Conservation (phyloP, 108 stramenopile species). For the Fistulifera pelliculosa region DNA sequence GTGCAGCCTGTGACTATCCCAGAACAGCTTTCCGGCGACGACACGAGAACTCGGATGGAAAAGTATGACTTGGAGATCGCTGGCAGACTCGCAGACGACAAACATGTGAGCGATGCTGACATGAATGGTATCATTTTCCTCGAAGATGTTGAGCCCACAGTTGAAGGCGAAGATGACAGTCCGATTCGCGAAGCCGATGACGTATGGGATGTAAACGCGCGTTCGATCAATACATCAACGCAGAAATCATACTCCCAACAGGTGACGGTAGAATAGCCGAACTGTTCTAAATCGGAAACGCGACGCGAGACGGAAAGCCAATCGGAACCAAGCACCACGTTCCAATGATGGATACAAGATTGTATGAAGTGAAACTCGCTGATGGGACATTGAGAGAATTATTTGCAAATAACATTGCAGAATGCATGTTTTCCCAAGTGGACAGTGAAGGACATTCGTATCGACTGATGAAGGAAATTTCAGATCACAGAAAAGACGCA, state of each 20-base stretch:
- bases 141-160: neutral
- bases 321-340: conserved; percentile 6
- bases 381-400: conserved; percentile 2
- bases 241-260: conserved; percentile 9
- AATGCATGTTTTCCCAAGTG: conserved; percentile 7
- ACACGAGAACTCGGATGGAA: neutral
- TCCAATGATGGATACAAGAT: conserved; percentile 11
- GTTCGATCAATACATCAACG: conserved; percentile 14
- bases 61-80: conserved; percentile 3
- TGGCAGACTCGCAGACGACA: neutral
- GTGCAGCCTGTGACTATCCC: conserved; percentile 17
- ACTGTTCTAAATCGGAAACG: conserved; percentile 13
- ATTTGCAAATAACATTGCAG: conserved; percentile 14
- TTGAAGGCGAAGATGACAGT: neutral
- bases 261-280: conserved; percentile 4
- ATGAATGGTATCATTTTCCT: neutral
- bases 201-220: neutral
- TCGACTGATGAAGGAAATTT: conserved; percentile 2
- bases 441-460: conserved; percentile 6
- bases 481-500: conserved; percentile 14
- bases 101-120: neutral
- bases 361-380: conserved; percentile 13
- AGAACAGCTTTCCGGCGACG: conserved; percentile 6
- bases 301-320: conserved; percentile 9
- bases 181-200: neutral